These are phyloP conservation scores for Pleurozium schreberi DNA, from an alignment of 225 moss, liverwort and hornwort genomes.

Conservation along the genomic window DNA sequence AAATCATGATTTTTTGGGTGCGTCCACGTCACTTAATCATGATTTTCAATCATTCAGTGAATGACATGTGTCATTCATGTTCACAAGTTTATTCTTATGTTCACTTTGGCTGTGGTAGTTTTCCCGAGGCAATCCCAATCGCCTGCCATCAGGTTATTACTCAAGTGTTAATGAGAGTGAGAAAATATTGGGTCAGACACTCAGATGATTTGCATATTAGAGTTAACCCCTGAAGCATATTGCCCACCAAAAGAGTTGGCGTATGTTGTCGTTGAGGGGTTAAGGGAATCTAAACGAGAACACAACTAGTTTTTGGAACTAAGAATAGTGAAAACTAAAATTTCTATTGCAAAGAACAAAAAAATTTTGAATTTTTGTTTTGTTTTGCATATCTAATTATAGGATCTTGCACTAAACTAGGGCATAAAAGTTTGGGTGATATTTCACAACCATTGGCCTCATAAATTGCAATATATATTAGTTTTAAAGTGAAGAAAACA, in stretches of 20 bases:
- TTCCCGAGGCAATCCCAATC: background rate
- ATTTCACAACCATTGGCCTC: background rate
- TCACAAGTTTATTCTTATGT: background rate
- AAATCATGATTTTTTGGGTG: background rate
- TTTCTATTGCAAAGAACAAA: no score
- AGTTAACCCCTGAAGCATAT: no score
- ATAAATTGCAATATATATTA: background rate
- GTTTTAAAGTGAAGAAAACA: background rate
- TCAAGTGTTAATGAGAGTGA: background rate
- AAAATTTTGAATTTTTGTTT: no score
- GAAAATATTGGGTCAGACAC: background rate
- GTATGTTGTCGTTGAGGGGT: no score
- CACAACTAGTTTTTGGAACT: no score
- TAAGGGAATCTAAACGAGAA: no score
- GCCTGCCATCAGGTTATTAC: no score
- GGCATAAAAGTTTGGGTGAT: background rate
- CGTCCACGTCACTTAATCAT: background rate
- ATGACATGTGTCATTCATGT: background rate
- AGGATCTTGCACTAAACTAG: fast-evolving
- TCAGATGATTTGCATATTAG: background rate
- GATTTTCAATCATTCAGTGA: background rate
- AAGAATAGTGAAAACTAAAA: no score
- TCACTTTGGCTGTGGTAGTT: background rate
- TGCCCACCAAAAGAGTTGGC: no score
- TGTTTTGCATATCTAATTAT: no score